phyloP scores from a whole-genome alignment of 2,329 filamentous ascomycete genomes.

The Alternaria triticimaculans region DNA sequence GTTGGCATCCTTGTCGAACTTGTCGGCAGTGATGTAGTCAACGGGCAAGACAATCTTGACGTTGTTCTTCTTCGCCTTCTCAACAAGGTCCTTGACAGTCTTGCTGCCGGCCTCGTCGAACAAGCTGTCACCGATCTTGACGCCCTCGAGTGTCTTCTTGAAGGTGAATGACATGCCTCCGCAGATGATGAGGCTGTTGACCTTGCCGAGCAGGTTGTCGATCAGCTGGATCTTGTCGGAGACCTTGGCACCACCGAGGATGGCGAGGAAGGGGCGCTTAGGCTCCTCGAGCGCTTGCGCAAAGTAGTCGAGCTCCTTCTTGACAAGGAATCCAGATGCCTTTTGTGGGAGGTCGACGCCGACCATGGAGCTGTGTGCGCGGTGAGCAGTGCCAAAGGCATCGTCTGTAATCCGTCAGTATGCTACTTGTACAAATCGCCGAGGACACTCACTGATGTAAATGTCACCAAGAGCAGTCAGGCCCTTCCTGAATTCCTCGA shows the following conservation, averaged over 20 bases:
- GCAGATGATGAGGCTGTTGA: slow-evolving; percentile 95
- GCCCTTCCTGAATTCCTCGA: slow-evolving; percentile 92
- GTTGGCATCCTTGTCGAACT: slow-evolving; percentile 85
- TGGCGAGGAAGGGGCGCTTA: slow-evolving; percentile 95
- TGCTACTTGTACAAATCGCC: too few relatives aligned
- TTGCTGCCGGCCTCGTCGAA: slow-evolving; percentile 95
- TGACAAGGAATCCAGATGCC: slow-evolving; percentile 97
- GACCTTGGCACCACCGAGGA: slow-evolving; percentile 97
- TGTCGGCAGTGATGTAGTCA: slow-evolving; percentile 96
- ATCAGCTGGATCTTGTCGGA: slow-evolving; percentile 99
- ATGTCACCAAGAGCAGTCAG: slow-evolving; percentile 93
- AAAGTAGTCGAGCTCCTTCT: slow-evolving; percentile 99
- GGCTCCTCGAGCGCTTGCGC: slow-evolving; percentile 93
- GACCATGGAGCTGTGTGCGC: slow-evolving; percentile 99
- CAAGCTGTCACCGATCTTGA: slow-evolving; percentile 87
- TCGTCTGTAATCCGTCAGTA: slow-evolving; percentile 62
- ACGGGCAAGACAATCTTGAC: slow-evolving; percentile 94
- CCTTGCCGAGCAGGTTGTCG: slow-evolving; percentile 97
- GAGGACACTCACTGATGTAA: slow-evolving; percentile 75
- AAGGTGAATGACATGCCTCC: slow-evolving; percentile 99
- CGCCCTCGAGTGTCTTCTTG: slow-evolving; percentile 95
- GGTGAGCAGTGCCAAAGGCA: slow-evolving; percentile 97
- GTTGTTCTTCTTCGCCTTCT: slow-evolving; percentile 96
- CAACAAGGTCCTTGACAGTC: slow-evolving; percentile 84
- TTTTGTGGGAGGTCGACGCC: slow-evolving; percentile 95